These are phyloP conservation scores for Pyrus pyrifolia DNA, from an alignment of 306 rosid species.

Conservation along the genomic window DNA sequence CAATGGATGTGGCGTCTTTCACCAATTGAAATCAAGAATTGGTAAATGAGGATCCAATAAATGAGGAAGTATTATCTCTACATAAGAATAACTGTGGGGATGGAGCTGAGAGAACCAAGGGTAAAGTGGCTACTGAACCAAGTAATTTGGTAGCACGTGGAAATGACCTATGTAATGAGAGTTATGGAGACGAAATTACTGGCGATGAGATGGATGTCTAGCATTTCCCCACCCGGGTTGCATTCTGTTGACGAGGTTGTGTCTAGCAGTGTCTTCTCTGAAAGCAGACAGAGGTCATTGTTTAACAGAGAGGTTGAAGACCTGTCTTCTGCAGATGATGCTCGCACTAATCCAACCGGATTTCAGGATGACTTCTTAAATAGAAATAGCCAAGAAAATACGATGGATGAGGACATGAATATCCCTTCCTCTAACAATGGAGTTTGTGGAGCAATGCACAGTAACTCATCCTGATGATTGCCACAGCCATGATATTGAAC, in stretches of 20 bases:
- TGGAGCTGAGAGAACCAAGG: conserved; percentile 14
- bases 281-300: conserved; percentile 12
- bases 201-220: conserved; percentile 56
- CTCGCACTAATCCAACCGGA: conserved; percentile 12
- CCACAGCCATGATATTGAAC: conserved; percentile 5
- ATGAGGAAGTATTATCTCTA: not conserved
- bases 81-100: conserved; percentile 26
- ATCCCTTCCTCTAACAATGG: conserved; percentile 20
- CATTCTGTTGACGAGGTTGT: conserved; percentile 47
- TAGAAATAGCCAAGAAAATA: conserved; percentile 12
- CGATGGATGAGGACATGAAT: conserved; percentile 32
- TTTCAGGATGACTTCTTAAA: conserved; percentile 12
- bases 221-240: conserved; percentile 47
- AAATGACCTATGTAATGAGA: conserved; percentile 21
- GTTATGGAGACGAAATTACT: conserved; percentile 24
- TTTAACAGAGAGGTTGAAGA: conserved; percentile 20
- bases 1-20: conserved; percentile 16
- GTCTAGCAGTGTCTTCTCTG: conserved; percentile 11
- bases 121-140: not conserved
- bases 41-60: not conserved
- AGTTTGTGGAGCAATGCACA: conserved; percentile 31
- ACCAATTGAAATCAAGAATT: conserved; percentile 9
- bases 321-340: conserved; percentile 26
- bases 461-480: conserved; percentile 22
- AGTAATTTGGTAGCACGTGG: not conserved